A percentile compares a stretch with the other conserved stretches of the same genome.
Conservation (phyloP, 2,329 filamentous ascomycete species). For the Penicillium polonicum region DNA sequence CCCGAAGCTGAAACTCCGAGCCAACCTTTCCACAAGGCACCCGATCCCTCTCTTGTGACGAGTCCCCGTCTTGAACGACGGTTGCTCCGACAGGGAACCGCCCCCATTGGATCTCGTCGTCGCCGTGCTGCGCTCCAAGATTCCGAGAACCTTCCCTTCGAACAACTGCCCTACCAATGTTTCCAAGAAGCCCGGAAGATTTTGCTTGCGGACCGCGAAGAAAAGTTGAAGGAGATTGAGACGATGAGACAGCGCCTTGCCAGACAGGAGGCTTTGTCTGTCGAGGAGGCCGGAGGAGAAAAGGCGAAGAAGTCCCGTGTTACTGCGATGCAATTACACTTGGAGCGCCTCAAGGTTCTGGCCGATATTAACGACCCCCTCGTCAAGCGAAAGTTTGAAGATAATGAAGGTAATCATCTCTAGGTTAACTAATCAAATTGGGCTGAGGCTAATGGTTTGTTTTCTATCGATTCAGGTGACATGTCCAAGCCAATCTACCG, state of each 20-base stretch:
- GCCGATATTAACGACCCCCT: conserved; percentile 94
- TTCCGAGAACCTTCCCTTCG: conserved; percentile 73
- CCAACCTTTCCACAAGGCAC: conserved; percentile 44
- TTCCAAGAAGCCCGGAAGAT: conserved; percentile 94
- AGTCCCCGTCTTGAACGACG: conserved; percentile 63
- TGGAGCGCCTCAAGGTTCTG: conserved; percentile 80
- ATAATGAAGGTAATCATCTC: conserved; percentile 69
- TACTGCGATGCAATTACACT: conserved; percentile 65
- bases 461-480: conserved; percentile 61
- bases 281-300: conserved; percentile 61
- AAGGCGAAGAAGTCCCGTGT: conserved; percentile 65
- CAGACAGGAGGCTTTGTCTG: conserved; percentile 60
- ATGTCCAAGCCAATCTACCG: conserved; percentile 97
- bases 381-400: conserved; percentile 91
- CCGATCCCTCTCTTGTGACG: conserved; percentile 67
- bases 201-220: conserved; percentile 71
- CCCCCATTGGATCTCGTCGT: conserved; percentile 79
- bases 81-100: conserved; percentile 65
- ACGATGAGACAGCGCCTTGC: conserved; percentile 67
- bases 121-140: conserved; percentile 70
- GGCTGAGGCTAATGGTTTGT: conserved; percentile 21
- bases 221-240: conserved; percentile 75
- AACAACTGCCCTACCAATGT: conserved; percentile 93
- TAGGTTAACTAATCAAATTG: not conserved
- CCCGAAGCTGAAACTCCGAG: conserved; percentile 42